Base-by-base conservation (phyloP, 208 protist species). In the Trypanosomatidae sp. region DNA sequence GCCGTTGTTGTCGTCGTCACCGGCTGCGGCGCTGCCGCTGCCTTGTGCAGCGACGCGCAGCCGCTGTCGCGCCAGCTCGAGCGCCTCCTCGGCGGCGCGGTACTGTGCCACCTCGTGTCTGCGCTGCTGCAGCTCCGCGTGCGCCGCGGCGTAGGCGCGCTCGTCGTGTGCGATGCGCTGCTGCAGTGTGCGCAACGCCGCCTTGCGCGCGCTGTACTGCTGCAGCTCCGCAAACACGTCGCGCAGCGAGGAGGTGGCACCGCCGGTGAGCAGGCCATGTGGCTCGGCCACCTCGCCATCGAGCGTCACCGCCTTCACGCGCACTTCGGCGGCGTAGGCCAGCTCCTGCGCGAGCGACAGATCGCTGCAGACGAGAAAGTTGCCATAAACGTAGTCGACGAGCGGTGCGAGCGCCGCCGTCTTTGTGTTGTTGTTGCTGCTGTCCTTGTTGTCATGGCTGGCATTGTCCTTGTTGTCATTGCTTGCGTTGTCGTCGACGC, bases 261-360 rank as follows among this genome's bases (percentile, higher is more conserved):
- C 95, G 51, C 97, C 97, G 5, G 97, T 98, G 18, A 99, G 74
- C 15, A 97, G 93, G 23, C 98, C 98, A 15, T 59, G 59, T 8
- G 98, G 98, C 66, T 99, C 94, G 42, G 93, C 98, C 19, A 98
- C 64, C 44, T 99, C 97, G 23, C 98, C 98, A 1, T 99, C 95
- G 4, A 98, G 49, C 2, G 98, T 99, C n/a, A 99, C 98, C 11
- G 95, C 82, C 38, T 90, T 87, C 13, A 61, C 49, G 10, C 56
- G 52, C 13, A 98, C 68, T 0, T 44, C 32, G 16, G 55, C 32
- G 46, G 76, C 74, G 64, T 94, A 96, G 26, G 92, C 86, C 3
- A 97, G 65, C 47, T 82, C 67, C 56, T 86, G 68, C 2, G 95
- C 95, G 3, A 73, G 49, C 5, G 50, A 56, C 21, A 95, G 44